A percentile compares a stretch with the other conserved stretches of the same genome.
Evolutionary conservation across 2,329 filamentous ascomycete species (phyloP).

Genomic region (Chaetomiaceae sp.): DNA sequence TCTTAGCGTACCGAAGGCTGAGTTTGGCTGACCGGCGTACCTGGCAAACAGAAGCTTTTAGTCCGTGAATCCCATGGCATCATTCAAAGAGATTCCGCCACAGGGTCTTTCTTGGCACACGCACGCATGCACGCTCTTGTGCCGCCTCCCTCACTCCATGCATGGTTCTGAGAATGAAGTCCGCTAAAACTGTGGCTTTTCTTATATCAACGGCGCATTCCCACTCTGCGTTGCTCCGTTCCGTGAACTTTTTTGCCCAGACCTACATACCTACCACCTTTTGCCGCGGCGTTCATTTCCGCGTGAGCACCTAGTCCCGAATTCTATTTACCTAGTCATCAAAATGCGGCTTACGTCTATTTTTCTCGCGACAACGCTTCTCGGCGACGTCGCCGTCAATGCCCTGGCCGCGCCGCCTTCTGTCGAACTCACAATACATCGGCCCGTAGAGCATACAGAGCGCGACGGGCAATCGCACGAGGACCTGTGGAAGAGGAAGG

Average conservation of each 20-base stretch:
- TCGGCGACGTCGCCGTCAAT: constrained; percentile 22
- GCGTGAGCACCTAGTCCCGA: too few species aligned
- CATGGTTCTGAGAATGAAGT: too few species aligned
- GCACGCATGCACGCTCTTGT: too few species aligned
- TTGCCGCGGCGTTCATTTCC: too few species aligned
- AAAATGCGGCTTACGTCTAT: constrained; percentile 19
- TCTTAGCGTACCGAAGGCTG: not conserved
- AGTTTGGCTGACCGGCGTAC: not conserved
- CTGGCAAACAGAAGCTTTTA: not conserved
- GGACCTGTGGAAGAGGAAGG: constrained; percentile 57
- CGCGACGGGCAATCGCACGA: constrained; percentile 27
- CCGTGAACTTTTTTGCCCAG: not conserved
- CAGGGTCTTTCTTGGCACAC: constrained; percentile 4
- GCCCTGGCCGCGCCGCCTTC: constrained; percentile 25
- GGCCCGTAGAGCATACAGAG: constrained; percentile 15
- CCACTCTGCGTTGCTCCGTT: not conserved
- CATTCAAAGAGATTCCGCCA: constrained; percentile 5
- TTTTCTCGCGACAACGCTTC: constrained; percentile 16
- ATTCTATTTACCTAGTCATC: too few species aligned
- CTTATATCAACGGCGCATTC: not conserved
- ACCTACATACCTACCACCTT: not conserved
- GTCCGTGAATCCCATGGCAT: not conserved
- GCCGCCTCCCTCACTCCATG: not conserved
- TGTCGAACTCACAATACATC: constrained; percentile 14
- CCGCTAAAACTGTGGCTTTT: too few species aligned